Percentiles rank a stretch among this genome's conserved stretches.
phyloP scores from a whole-genome alignment of 108 stramenopile species.

The Schizochytrium sp. region DNA sequence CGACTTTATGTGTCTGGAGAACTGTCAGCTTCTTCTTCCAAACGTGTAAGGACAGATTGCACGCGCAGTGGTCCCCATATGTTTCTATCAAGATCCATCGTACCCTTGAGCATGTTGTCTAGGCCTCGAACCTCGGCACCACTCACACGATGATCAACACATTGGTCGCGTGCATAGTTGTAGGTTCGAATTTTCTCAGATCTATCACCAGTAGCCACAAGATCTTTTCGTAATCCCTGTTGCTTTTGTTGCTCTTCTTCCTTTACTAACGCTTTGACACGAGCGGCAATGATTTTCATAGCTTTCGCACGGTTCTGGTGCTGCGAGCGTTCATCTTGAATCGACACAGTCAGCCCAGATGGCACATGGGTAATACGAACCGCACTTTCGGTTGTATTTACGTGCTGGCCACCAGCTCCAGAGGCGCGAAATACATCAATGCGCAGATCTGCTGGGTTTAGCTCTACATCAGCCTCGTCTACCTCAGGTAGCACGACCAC shows the following conservation, averaged over 20 bases:
- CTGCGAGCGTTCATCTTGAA: slow-evolving; percentile 97
- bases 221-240: slow-evolving; percentile 79
- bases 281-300: slow-evolving; percentile 85
- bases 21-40: neutral
- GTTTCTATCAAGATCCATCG: slow-evolving; percentile 9
- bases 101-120: slow-evolving; percentile 75
- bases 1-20: too few species aligned
- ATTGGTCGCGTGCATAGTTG: slow-evolving; percentile 95
- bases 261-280: slow-evolving; percentile 79
- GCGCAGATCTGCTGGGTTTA: slow-evolving; percentile 82
- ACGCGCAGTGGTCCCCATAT: neutral
- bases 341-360: slow-evolving; percentile 91
- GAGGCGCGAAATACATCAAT: slow-evolving; percentile 90
- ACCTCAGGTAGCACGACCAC: slow-evolving; percentile 90
- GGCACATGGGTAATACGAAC: slow-evolving; percentile 97
- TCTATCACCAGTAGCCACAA: slow-evolving; percentile 88
- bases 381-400: slow-evolving; percentile 99
- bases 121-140: slow-evolving; percentile 82
- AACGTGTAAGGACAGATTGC: neutral
- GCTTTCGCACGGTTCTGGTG: slow-evolving; percentile 95
- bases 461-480: slow-evolving; percentile 73
- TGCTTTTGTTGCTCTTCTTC: slow-evolving; percentile 74
- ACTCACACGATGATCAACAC: slow-evolving; percentile 94
- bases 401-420: slow-evolving; percentile 98
- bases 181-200: slow-evolving; percentile 96